Conservation (phyloP, 805 yeast genomes). For the Wickerhamomyces queroliae region DNA sequence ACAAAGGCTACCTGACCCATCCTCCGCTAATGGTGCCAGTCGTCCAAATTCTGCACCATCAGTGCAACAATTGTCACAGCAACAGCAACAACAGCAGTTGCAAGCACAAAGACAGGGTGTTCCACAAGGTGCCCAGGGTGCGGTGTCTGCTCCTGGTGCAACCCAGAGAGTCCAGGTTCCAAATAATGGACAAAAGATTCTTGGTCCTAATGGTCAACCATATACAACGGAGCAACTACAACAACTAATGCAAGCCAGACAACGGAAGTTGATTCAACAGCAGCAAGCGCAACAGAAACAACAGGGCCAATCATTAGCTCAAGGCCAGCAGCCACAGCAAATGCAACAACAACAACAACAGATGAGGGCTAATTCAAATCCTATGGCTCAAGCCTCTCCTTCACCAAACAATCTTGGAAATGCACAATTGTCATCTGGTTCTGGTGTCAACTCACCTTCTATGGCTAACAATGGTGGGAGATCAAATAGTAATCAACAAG, state of each 20-base stretch:
- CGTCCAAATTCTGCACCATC: conserved; percentile 4
- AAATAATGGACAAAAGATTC: conserved; percentile 5
- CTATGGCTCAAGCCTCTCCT: conserved; percentile 7
- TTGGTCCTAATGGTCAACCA: conserved; percentile 45
- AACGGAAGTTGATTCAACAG: conserved; percentile 14
- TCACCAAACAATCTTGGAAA: conserved; percentile 11
- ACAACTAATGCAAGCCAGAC: conserved; percentile 40
- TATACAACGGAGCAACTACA: conserved; percentile 58
- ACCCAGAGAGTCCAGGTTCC: conserved; percentile 5
- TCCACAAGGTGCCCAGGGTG: conserved; percentile 6
- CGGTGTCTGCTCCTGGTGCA: conserved; percentile 13
- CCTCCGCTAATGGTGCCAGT: too few species aligned
- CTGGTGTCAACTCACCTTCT: neutral
- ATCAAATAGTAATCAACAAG: conserved; percentile 17
- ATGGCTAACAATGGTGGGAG: conserved; percentile 5
- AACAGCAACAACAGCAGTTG: conserved; percentile 5
- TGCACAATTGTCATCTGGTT: conserved; percentile 3
- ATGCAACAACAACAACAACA: conserved; percentile 8
- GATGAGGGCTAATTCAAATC: neutral
- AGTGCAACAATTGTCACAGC: conserved; percentile 6
- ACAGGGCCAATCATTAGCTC: neutral
- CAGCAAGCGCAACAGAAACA: conserved; percentile 13
- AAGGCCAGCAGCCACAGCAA: conserved; percentile 10
- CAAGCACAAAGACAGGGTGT: conserved; percentile 1
- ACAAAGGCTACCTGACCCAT: conserved; percentile 7